Percentiles rank a stretch among this genome's conserved stretches.
phyloP scores from a whole-genome alignment of 129 eudicot genomes.

The Tagetes erecta region DNA sequence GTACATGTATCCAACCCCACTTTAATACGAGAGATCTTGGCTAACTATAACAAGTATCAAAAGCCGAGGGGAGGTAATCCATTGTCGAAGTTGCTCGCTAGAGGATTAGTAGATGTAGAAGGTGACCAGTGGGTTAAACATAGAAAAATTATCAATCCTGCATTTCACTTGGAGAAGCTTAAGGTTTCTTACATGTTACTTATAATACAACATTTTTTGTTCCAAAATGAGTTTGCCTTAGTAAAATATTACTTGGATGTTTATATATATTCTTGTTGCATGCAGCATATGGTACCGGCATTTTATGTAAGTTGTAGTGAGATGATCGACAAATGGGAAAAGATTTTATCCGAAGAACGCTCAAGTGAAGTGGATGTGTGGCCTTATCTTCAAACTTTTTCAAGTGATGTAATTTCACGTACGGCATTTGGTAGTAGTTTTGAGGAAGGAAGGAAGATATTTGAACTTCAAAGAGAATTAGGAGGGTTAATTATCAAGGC shows the following conservation, averaged over 20 bases:
- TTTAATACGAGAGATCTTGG: background rate
- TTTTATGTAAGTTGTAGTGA: constrained; percentile 13
- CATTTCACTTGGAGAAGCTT: constrained; percentile 7
- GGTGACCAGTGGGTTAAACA: background rate
- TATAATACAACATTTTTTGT: background rate
- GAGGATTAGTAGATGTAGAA: background rate
- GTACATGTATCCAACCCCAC: background rate
- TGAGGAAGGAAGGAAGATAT: constrained; percentile 10
- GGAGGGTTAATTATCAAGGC: background rate
- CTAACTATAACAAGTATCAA: background rate
- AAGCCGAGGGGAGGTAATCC: background rate
- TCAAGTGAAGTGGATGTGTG: constrained; percentile 12
- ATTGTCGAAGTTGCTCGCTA: background rate
- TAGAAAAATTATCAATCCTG: constrained; percentile 7
- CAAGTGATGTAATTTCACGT: constrained; percentile 9
- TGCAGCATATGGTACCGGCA: constrained; percentile 26
- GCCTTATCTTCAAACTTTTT: background rate
- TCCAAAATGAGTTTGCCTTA: background rate
- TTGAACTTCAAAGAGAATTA: constrained; percentile 6
- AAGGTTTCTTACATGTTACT: background rate
- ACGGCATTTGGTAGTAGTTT: background rate
- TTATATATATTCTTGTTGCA: background rate
- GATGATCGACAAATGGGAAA: background rate
- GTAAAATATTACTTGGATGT: background rate
- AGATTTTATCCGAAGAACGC: background rate